These are phyloP conservation scores for Acidomyces sp. DNA, from an alignment of 495 filamentous ascomycete genomes.

Conservation along the genomic window DNA sequence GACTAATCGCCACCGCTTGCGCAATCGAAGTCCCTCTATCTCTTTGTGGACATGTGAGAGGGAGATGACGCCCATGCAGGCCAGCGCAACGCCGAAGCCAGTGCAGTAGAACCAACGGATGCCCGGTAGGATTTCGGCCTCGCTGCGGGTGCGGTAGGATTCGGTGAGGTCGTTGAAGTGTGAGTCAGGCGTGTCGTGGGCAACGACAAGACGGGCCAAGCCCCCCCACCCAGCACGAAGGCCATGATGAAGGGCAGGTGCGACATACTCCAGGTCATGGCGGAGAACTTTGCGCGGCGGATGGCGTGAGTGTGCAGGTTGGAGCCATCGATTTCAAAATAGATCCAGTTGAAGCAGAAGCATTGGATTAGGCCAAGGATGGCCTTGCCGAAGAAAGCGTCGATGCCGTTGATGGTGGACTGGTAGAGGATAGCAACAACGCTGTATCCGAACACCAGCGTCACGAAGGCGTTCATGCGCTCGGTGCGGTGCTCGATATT, in stretches of 20 bases:
- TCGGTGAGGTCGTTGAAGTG: conserved; percentile 34
- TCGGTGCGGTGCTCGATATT: conserved; percentile 51
- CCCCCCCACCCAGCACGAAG: conserved; percentile 40
- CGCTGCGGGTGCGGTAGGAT: conserved; percentile 32
- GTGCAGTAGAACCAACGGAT: conserved; percentile 47
- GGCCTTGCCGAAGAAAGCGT: conserved; percentile 49
- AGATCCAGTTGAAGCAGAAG: conserved; percentile 51
- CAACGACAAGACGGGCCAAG: conserved; percentile 41
- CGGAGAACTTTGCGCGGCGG: conserved; percentile 31
- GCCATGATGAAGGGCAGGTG: conserved; percentile 46
- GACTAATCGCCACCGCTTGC: conserved; percentile 34
- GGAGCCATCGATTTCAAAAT: conserved; percentile 46
- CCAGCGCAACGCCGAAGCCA: conserved; percentile 40
- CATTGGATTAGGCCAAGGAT: conserved; percentile 43
- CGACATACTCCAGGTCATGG: conserved; percentile 31
- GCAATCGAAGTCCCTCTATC: conserved; percentile 31
- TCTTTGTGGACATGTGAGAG: conserved; percentile 33
- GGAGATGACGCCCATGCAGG: conserved; percentile 38
- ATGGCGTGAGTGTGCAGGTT: conserved; percentile 46
- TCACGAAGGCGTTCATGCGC: conserved; percentile 46
- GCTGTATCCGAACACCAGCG: conserved; percentile 46
- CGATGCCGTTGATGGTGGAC: conserved; percentile 33
- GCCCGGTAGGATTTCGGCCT: conserved; percentile 32
- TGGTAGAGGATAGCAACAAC: conserved; percentile 47
- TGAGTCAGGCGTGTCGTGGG: conserved; percentile 36